phyloP scores from a whole-genome alignment of 768 basidiomycete species.

The Mycena vulgaris region DNA sequence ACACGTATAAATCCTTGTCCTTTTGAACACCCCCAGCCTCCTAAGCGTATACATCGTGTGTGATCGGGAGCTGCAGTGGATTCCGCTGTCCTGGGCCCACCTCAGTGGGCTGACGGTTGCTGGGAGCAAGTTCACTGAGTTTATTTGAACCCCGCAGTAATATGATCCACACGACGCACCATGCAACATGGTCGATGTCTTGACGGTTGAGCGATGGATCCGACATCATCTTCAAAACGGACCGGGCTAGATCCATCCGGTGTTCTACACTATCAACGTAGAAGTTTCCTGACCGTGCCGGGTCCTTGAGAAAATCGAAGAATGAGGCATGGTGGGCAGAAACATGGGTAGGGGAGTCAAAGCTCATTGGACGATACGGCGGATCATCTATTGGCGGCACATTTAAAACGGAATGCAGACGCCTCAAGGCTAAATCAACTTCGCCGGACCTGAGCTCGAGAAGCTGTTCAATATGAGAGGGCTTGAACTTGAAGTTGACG shows the following conservation, averaged over 20 bases:
- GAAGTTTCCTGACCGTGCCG: background rate
- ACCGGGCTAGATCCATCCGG: background rate
- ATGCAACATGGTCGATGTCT: background rate
- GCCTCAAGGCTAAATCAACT: background rate
- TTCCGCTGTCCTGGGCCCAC: too few species aligned
- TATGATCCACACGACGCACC: background rate
- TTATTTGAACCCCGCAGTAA: too few species aligned
- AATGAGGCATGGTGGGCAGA: too few species aligned
- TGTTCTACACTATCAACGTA: background rate
- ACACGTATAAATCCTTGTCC: too few species aligned
- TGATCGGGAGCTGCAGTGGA: too few species aligned
- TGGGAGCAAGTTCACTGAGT: too few species aligned
- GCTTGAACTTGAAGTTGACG: background rate
- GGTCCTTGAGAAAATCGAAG: background rate
- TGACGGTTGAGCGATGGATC: background rate
- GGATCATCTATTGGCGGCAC: too few species aligned
- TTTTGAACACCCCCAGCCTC: too few species aligned
- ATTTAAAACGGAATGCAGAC: background rate
- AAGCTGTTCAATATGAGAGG: background rate
- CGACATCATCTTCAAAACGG: background rate
- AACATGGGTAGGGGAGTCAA: too few species aligned
- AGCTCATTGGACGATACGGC: too few species aligned
- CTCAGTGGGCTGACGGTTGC: too few species aligned
- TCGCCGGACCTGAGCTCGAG: background rate
- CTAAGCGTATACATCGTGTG: too few species aligned